Evolutionary conservation across 768 basidiomycete genomes (phyloP).

Genomic region (Boletus tylopilopsis): DNA sequence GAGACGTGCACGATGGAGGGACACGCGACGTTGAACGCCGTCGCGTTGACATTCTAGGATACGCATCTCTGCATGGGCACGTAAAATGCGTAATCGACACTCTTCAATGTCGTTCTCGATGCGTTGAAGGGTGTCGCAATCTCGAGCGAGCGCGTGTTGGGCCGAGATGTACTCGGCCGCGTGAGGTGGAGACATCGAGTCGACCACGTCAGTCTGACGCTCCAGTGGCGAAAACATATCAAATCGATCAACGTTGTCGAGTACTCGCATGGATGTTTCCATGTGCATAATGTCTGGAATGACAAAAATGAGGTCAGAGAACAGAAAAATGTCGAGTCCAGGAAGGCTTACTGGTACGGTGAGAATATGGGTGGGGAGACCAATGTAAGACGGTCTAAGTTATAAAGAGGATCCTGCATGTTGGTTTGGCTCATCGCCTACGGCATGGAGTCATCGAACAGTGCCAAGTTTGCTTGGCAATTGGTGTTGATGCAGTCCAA

Average conservation of each 20-base stretch:
- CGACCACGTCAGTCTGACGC: conserved; percentile 12
- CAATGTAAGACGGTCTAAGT: neutral
- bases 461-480: neutral
- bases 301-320: neutral
- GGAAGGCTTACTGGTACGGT: conserved; percentile 5
- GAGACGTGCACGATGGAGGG: conserved; percentile 25
- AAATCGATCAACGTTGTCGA: neutral
- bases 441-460: too few relatives aligned
- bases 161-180: conserved; percentile 16
- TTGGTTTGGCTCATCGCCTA: conserved; percentile 11
- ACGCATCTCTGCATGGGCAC: conserved; percentile 11
- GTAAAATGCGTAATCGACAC: conserved; percentile 15
- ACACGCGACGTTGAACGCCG: conserved; percentile 13
- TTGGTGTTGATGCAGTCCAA: neutral
- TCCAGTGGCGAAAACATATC: neutral
- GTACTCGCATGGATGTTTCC: neutral
- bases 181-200: conserved; percentile 22
- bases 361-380: neutral
- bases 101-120: conserved; percentile 17
- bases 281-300: neutral
- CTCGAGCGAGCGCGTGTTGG: conserved; percentile 16
- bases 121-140: conserved; percentile 12
- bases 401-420: conserved; percentile 4
- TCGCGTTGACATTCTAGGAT: conserved; percentile 20
- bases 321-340: neutral